A percentile compares a stretch with the other conserved stretches of the same genome.
Evolutionary conservation across 2,329 filamentous ascomycete genomes (phyloP).

Genomic region (Colletotrichum graminicola): DNA sequence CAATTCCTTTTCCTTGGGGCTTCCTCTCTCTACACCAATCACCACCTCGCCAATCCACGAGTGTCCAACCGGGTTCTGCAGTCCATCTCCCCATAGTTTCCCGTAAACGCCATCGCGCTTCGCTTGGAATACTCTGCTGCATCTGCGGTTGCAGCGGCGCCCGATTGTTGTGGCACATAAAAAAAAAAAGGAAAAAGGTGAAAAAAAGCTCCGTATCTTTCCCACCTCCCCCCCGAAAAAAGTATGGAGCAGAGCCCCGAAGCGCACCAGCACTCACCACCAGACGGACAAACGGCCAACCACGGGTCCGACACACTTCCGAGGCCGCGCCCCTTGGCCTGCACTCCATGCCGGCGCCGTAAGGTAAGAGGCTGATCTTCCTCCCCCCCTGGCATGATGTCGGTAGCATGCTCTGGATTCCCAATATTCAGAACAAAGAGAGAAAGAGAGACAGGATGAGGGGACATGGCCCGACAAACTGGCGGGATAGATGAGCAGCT

Average conservation of each 20-base stretch:
- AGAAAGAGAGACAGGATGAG: not conserved
- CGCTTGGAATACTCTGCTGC: not conserved
- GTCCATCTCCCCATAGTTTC: slow-evolving; percentile 1
- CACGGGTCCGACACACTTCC: slow-evolving; percentile 40
- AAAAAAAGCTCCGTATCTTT: slow-evolving; percentile 21
- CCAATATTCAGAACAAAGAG: not conserved
- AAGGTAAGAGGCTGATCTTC: slow-evolving; percentile 32
- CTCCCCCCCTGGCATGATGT: not conserved
- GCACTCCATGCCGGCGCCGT: slow-evolving; percentile 41
- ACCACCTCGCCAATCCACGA: not conserved
- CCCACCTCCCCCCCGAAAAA: slow-evolving; percentile 12
- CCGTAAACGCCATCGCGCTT: slow-evolving; percentile 5
- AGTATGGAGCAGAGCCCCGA: slow-evolving; percentile 40
- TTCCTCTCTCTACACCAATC: not conserved
- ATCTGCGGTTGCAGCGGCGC: not conserved
- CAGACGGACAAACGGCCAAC: slow-evolving; percentile 40
- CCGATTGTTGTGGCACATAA: slow-evolving; percentile 5
- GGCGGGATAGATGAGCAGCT: not conserved
- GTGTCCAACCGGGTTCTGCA: slow-evolving; percentile 6
- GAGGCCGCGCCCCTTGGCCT: slow-evolving; percentile 40
- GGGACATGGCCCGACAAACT: not conserved
- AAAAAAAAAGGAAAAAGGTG: not conserved
- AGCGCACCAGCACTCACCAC: slow-evolving; percentile 31
- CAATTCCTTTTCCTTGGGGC: not conserved
- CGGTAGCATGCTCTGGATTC: not conserved